phyloP scores from a whole-genome alignment of 2,329 filamentous ascomycete genomes.

The Lecanicillium sp. region DNA sequence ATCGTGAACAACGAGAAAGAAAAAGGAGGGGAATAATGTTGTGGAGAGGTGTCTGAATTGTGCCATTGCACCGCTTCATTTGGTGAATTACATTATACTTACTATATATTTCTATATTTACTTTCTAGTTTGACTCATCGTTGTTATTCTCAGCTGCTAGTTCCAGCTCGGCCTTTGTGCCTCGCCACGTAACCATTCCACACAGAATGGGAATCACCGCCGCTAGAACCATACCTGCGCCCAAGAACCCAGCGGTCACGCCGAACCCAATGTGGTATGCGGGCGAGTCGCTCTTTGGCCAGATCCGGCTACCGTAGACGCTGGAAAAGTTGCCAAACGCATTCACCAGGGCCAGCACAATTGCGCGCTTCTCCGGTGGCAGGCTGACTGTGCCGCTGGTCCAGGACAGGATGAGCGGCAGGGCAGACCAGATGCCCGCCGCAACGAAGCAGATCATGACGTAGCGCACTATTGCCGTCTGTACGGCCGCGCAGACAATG shows the following conservation, averaged over 20 bases:
- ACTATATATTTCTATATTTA: neutral
- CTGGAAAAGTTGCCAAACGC: slow-evolving; percentile 23
- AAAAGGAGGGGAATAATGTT: too few species aligned
- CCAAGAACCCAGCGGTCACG: slow-evolving; percentile 19
- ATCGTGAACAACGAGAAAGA: too few species aligned
- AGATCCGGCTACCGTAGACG: slow-evolving; percentile 22
- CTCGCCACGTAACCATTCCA: slow-evolving; percentile 6
- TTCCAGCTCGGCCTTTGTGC: too few species aligned
- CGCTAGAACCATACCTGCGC: slow-evolving; percentile 16
- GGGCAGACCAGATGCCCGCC: slow-evolving; percentile 17
- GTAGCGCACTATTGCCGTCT: slow-evolving; percentile 16
- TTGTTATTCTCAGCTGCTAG: neutral
- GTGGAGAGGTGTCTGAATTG: too few species aligned
- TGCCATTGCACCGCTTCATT: too few species aligned
- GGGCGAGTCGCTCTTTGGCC: slow-evolving; percentile 18
- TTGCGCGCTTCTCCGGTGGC: slow-evolving; percentile 22
- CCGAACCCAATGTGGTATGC: slow-evolving; percentile 20
- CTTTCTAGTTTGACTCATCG: neutral
- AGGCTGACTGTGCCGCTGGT: slow-evolving; percentile 17
- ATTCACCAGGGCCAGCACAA: slow-evolving; percentile 23
- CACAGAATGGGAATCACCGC: slow-evolving; percentile 14
- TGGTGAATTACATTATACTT: too few species aligned
- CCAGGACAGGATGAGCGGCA: slow-evolving; percentile 20
- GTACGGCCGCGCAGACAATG: slow-evolving; percentile 16
- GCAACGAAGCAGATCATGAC: slow-evolving; percentile 21